Evolutionary conservation across 192 early-diverging fungal species (phyloP).

Genomic region (Coemansia javaensis): DNA sequence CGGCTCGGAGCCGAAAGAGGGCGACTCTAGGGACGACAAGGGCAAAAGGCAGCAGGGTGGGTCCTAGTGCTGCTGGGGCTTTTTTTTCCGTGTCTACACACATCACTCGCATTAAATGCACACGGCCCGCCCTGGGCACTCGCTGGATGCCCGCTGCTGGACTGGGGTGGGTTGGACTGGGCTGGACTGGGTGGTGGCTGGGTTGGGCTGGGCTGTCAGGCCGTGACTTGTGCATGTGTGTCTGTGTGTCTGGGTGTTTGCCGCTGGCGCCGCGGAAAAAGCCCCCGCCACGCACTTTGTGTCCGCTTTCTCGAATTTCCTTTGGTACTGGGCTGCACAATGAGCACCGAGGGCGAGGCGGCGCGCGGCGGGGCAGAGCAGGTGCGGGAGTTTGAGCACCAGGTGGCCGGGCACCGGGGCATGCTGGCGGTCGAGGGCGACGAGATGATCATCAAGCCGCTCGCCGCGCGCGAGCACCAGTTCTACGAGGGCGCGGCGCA

Average conservation of each 20-base stretch:
- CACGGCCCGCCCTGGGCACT: too few relatives aligned
- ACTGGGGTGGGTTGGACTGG: too few relatives aligned
- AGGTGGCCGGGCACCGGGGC: slow-evolving; percentile 79
- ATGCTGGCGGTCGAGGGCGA: slow-evolving; percentile 57
- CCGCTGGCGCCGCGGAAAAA: too few relatives aligned
- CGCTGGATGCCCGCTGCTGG: too few relatives aligned
- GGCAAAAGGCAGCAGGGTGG: slow-evolving; percentile 19
- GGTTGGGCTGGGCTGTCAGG: too few relatives aligned
- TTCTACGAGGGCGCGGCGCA: slow-evolving; percentile 66
- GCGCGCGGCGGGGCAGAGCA: neutral
- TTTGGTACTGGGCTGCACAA: neutral
- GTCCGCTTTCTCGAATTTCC: too few relatives aligned
- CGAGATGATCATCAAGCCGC: slow-evolving; percentile 70
- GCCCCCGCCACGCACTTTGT: too few relatives aligned
- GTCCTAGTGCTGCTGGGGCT: too few relatives aligned
- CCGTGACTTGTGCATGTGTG: too few relatives aligned
- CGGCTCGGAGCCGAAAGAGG: slow-evolving; percentile 50
- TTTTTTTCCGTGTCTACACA: neutral
- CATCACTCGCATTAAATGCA: too few relatives aligned
- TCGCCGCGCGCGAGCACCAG: slow-evolving; percentile 55
- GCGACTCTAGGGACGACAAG: slow-evolving; percentile 32
- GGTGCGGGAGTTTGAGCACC: slow-evolving; percentile 53
- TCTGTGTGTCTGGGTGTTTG: too few relatives aligned
- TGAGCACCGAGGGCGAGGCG: neutral
- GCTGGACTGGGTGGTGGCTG: too few relatives aligned